phyloP scores from a whole-genome alignment of 352 stramenopile genomes.

The Globisporangium cederbergense region DNA sequence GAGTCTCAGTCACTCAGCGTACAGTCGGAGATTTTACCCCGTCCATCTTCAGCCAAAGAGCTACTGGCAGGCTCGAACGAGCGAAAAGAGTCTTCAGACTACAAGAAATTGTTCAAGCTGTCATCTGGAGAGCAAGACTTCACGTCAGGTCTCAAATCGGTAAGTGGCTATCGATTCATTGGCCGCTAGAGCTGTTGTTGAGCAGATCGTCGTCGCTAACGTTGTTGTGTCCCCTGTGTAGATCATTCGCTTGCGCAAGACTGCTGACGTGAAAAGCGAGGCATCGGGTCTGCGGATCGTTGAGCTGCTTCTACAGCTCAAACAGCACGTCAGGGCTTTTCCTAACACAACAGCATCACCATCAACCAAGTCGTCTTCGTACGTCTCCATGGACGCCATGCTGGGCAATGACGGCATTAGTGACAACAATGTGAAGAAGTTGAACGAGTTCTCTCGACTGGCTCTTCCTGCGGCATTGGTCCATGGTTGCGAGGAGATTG shows the following conservation, averaged over 20 bases:
- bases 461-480: constrained; percentile 18
- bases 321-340: constrained; percentile 31
- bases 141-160: constrained; percentile 31
- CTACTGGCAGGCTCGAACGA: background rate
- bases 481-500: constrained; percentile 31
- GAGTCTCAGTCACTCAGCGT: constrained; percentile 8
- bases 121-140: constrained; percentile 17
- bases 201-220: background rate
- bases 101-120: constrained; percentile 10
- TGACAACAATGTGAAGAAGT: constrained; percentile 10
- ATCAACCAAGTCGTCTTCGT: constrained; percentile 7
- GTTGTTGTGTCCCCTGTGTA: constrained; percentile 4
- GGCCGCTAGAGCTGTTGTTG: too few relatives aligned
- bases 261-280: constrained; percentile 10
- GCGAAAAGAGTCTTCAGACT: background rate
- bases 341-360: constrained; percentile 20
- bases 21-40: background rate
- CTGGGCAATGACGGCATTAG: constrained; percentile 26
- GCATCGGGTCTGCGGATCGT: constrained; percentile 13
- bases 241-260: constrained; percentile 29
- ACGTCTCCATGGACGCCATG: constrained; percentile 46
- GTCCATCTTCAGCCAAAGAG: background rate
- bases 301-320: constrained; percentile 33
- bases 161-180: constrained; percentile 11
- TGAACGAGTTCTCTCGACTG: constrained; percentile 24